phyloP scores from a whole-genome alignment of 2,329 filamentous ascomycete species.

The Fusarium euwallaceae region DNA sequence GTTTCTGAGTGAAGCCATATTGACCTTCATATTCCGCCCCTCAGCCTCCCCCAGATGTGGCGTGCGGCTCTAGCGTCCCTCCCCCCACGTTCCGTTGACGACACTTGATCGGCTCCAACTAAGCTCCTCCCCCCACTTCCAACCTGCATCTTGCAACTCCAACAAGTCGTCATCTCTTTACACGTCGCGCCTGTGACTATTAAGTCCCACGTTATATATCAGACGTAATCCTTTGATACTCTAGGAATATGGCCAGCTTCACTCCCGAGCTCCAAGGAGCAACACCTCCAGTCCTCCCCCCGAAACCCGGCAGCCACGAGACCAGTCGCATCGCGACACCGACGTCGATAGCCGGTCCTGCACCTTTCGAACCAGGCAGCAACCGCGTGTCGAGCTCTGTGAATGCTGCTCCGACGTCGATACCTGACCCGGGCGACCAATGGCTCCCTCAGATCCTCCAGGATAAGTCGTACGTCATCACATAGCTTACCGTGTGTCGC shows the following conservation, averaged over 20 bases:
- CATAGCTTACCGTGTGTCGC: constrained; percentile 39
- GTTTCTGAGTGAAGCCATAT: neutral
- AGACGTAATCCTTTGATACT: neutral
- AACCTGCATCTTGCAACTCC: constrained; percentile 19
- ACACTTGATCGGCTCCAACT: neutral
- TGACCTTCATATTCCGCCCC: neutral
- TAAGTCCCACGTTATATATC: neutral
- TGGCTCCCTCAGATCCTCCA: constrained; percentile 84
- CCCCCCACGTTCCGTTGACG: constrained; percentile 26
- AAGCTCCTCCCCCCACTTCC: constrained; percentile 26
- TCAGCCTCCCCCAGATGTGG: constrained; percentile 6
- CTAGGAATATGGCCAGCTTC: constrained; percentile 47
- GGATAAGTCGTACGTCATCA: constrained; percentile 80
- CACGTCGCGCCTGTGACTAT: neutral
- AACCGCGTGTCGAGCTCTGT: constrained; percentile 33
- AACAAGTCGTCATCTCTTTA: neutral
- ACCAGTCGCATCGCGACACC: constrained; percentile 76
- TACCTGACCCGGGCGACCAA: constrained; percentile 73
- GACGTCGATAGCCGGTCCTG: constrained; percentile 60
- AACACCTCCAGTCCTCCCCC: constrained; percentile 76
- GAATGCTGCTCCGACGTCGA: constrained; percentile 50
- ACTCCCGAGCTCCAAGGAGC: constrained; percentile 46
- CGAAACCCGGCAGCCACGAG: constrained; percentile 79
- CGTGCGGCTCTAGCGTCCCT: constrained; percentile 1
- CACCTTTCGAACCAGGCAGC: constrained; percentile 52